phyloP scores from a whole-genome alignment of 192 early-diverging fungal species.

The Gigaspora rosea region DNA sequence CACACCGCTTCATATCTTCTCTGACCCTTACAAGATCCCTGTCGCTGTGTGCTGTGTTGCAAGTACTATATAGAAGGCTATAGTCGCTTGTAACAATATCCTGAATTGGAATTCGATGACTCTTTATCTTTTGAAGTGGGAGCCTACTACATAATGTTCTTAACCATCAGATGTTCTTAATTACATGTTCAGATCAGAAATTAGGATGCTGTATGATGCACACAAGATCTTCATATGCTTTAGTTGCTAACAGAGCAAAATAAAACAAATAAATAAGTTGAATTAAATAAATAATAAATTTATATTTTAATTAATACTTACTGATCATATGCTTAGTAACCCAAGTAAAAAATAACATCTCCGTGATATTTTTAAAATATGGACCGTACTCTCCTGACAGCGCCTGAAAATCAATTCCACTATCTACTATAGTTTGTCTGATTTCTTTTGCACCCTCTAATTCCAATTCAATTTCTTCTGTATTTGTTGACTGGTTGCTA shows the following conservation, averaged over 20 bases:
- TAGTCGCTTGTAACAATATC: too few species aligned
- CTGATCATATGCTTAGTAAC: slow-evolving; percentile 16
- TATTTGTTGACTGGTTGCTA: too few species aligned
- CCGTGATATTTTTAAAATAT: not conserved
- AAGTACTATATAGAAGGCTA: too few species aligned
- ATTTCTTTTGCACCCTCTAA: too few species aligned
- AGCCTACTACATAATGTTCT: not conserved
- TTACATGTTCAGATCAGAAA: not conserved
- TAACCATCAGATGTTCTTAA: not conserved
- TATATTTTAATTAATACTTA: too few species aligned
- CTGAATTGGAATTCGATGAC: not conserved
- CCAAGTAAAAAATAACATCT: not conserved
- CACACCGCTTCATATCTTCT: too few species aligned
- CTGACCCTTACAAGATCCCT: too few species aligned
- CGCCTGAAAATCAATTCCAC: not conserved
- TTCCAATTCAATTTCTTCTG: not conserved
- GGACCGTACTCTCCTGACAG: not conserved
- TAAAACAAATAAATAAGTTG: not conserved
- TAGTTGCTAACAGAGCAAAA: not conserved
- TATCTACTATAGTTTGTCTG: not conserved
- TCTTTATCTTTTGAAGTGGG: not conserved
- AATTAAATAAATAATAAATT: too few species aligned
- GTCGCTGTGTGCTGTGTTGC: too few species aligned
- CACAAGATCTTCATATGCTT: not conserved
- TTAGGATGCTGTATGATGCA: not conserved